Evolutionary conservation across 345 rosid species (phyloP), one percentile per base, ranked within the genome.

Genomic region (Murraya koenigii): DNA sequence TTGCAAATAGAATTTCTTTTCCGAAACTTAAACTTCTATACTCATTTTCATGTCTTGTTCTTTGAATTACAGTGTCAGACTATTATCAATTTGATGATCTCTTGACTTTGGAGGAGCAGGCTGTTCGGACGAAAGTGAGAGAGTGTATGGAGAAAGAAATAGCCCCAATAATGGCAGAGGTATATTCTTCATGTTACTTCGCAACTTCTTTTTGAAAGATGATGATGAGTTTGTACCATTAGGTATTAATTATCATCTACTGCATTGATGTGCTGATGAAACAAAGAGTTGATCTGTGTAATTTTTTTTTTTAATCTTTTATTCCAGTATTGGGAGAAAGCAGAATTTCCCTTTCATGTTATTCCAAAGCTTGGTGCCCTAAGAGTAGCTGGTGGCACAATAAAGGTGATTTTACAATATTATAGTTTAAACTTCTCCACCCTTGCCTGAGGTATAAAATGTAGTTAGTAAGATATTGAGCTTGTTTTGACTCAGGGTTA

Each of bases 261-360:
- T 35, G 20, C 47, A 20, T 8, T 38, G 70, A 63, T 74, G 19
- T 32, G 55, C 75, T 63, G 8, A 71, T 35, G 11, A 78, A 13
- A 74, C 19, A 33, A 41, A 74, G 65, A 33, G 38, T 23, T 61
- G 39, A 78, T 72, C 4, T 71, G 25, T 39, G 10, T 71, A 35
- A 55, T 33, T 38, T 8, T 7, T 55, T 77, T 62, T 67, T 39
- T 54, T 38, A 15, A 52, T 44, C 10, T 60, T 75, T 66, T 64
- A 33, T 47, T 25, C 44, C 83, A 96, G 99, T 94, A 92, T 33
- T 94, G 99, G 98, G 98, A 96, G 94, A 96, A 91, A 84, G 99
- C 98, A 23, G 94, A 90, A 77, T 96, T 96, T 82, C 98, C 98
- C 25, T 96, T 90, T 85, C 92, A 96, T 62, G 75, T 90, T 63